phyloP scores from a whole-genome alignment of 345 rosid species.

The Populus davidiana region DNA sequence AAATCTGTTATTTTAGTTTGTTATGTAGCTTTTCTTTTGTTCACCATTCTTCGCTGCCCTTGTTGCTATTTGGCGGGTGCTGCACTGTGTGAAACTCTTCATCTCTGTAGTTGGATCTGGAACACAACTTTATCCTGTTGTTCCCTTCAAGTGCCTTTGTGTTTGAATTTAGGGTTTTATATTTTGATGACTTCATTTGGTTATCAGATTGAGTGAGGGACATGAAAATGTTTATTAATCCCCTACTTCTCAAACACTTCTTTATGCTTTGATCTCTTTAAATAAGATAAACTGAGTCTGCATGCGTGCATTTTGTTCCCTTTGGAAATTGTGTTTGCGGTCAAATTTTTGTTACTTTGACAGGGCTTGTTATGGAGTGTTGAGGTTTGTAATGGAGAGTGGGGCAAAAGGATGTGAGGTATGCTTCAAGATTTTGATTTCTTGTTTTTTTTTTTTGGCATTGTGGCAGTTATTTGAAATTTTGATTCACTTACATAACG shows the following conservation, averaged over 20 bases:
- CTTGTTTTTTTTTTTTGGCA: neutral
- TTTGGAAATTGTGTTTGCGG: neutral
- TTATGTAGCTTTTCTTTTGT: neutral
- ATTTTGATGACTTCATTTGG: neutral
- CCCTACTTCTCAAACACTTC: neutral
- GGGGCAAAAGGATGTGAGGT: conserved; percentile 96
- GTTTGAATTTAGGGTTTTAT: neutral
- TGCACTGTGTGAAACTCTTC: neutral
- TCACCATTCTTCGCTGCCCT: neutral
- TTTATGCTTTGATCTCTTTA: neutral
- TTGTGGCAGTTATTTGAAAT: neutral
- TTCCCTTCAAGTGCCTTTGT: neutral
- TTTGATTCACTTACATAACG: neutral
- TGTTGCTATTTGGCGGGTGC: neutral
- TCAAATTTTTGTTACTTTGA: neutral
- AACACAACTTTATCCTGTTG: neutral
- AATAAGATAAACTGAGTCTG: neutral
- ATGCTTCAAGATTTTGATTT: neutral
- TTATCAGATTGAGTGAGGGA: neutral
- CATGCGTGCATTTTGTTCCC: too few relatives aligned
- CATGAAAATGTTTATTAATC: neutral
- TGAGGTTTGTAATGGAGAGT: conserved; percentile 79
- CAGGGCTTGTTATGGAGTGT: conserved; percentile 91
- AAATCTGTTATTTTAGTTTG: neutral
- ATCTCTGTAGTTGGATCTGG: neutral